phyloP scores from a whole-genome alignment of 148 eudicot genomes.

The Vaccinium corymbosum region DNA sequence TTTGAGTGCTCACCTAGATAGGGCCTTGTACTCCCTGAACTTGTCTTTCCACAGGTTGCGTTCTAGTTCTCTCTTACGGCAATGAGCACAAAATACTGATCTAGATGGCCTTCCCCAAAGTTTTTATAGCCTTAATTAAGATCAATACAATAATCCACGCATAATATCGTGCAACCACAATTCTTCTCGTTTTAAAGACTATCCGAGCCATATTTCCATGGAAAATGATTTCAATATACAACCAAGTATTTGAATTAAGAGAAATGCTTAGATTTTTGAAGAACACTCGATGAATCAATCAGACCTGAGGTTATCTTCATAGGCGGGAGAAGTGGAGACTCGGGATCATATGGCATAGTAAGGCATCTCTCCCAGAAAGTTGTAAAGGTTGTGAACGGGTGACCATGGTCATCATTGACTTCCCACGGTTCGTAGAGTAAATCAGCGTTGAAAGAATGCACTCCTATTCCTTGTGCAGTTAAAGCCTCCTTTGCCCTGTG shows the following conservation, averaged over 20 bases:
- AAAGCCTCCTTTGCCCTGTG: constrained; percentile 84
- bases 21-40: background rate
- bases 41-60: background rate
- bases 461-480: constrained; percentile 62
- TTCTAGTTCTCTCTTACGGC: background rate
- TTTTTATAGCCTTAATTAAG: background rate
- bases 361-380: constrained; percentile 95
- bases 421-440: constrained; percentile 98
- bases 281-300: background rate
- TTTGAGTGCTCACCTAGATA: background rate
- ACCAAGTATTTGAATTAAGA: background rate
- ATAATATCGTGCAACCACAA: background rate
- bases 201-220: background rate
- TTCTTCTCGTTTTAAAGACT: background rate
- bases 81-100: background rate
- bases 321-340: constrained; percentile 93
- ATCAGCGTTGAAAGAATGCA: constrained; percentile 90
- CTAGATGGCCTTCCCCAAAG: background rate
- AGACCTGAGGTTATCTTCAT: constrained; percentile 81
- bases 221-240: background rate
- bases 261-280: background rate
- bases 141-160: background rate
- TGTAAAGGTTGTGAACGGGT: constrained; percentile 71
- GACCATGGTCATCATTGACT: constrained; percentile 62
- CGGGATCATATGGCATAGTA: constrained; percentile 96